These are phyloP conservation scores for Diaporthe vaccinii DNA, from an alignment of 2,329 filamentous ascomycete species.

Conservation along the genomic window DNA sequence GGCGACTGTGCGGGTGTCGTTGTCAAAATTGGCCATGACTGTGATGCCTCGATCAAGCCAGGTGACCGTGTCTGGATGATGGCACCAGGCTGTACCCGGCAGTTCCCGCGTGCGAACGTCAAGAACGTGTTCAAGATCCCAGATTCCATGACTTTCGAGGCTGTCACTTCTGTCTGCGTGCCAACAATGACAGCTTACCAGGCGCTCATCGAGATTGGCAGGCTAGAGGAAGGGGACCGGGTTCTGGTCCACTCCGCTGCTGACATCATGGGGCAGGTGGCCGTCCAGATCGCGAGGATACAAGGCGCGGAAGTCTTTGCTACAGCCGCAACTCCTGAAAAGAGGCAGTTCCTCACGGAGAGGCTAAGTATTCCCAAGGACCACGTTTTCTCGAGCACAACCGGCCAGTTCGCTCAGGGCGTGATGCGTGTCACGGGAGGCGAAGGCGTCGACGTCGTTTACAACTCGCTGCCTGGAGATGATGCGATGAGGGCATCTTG, in stretches of 20 bases:
- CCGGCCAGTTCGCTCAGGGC: neutral
- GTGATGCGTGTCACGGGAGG: slow-evolving; percentile 31
- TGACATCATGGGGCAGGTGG: slow-evolving; percentile 57
- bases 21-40: slow-evolving; percentile 48
- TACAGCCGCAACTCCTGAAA: slow-evolving; percentile 47
- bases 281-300: slow-evolving; percentile 54
- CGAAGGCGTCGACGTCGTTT: slow-evolving; percentile 39
- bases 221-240: slow-evolving; percentile 46
- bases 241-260: slow-evolving; percentile 60
- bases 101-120: slow-evolving; percentile 27
- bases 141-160: slow-evolving; percentile 49
- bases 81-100: slow-evolving; percentile 36
- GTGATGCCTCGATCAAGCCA: slow-evolving; percentile 40
- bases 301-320: slow-evolving; percentile 56
- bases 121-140: slow-evolving; percentile 49
- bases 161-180: slow-evolving; percentile 44
- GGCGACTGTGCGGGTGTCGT: slow-evolving; percentile 51
- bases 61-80: slow-evolving; percentile 48
- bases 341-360: slow-evolving; percentile 53
- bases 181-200: slow-evolving; percentile 52
- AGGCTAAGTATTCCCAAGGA: slow-evolving; percentile 50
- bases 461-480: slow-evolving; percentile 36
- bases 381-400: slow-evolving; percentile 52
- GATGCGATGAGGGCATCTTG: slow-evolving; percentile 58
- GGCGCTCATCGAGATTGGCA: slow-evolving; percentile 50